Evolutionary conservation across 2,329 filamentous ascomycete species (phyloP), one percentile per base, ranked within the genome.

Genomic region (Metarhizium guizhouense): DNA sequence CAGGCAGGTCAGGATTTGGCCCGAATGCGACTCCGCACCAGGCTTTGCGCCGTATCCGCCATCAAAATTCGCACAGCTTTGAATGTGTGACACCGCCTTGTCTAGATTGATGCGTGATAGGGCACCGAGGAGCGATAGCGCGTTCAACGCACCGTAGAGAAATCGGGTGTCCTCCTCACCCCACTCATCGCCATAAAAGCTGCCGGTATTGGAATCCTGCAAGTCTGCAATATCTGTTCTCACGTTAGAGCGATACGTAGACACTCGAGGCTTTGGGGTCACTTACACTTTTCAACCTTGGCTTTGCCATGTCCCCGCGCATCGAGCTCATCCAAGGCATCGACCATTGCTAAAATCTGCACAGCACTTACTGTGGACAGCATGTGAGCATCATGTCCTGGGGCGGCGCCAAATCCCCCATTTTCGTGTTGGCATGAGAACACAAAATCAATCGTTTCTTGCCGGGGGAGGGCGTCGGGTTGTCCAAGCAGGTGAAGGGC

Each of bases 111-210:
- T 82, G 3, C 92, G 70, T 50, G 85, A 74, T 51, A 95, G 74
- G 40, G 92, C 77, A 6, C 82, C 82, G 18, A 99, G 79, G 10
- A 99, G 81, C 0, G 93, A 96, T 16, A 99, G 78, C 0, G 90
- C 90, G 68, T 95, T 95, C 55, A 99, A 78, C 7, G 90, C 91
- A 40, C 87, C 88, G 67, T 95, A 97, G 11, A 99, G 78, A 68
- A 99, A 99, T 29, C 94, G 85, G 0, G 94, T 97, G 71, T 99
- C 94, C 60, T 88, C 86, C 71, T 99, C 94, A 36, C 94, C 94
- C 92, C 92, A 99, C 70, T 95, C 87, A 67, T 99, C 94, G 52
- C 94, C 94, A 54, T 87, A 84, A 70, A 99, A 97, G 0, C 89
- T 94, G 57, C 94, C 94, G 3, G 87, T 90, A 55, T 87, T 77